These are phyloP conservation scores for Tolypocladium guangdongense DNA, from an alignment of 2,329 filamentous ascomycete species.

Conservation along the genomic window DNA sequence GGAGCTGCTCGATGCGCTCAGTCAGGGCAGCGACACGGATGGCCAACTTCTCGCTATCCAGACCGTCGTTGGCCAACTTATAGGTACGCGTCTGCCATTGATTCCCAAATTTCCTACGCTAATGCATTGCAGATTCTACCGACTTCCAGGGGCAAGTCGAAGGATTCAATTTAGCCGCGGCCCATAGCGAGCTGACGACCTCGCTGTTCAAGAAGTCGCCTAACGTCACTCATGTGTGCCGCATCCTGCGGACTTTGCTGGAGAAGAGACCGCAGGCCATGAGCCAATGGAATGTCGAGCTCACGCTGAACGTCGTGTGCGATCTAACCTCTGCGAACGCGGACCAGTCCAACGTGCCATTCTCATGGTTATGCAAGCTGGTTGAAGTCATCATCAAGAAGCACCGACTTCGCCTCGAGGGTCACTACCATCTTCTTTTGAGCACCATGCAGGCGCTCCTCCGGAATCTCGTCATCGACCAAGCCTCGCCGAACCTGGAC, in stretches of 20 bases:
- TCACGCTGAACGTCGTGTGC: constrained; percentile 35
- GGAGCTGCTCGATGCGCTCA: constrained; percentile 22
- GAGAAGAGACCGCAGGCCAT: constrained; percentile 39
- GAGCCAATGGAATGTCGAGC: constrained; percentile 48
- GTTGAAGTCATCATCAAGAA: constrained; percentile 46
- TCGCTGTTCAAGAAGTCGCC: constrained; percentile 19
- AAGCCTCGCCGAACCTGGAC: constrained; percentile 9
- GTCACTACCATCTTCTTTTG: constrained; percentile 49
- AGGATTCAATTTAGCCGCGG: constrained; percentile 26
- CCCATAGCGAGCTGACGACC: constrained; percentile 30
- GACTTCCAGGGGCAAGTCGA: constrained; percentile 16
- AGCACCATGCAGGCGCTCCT: constrained; percentile 45
- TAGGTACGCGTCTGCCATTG: constrained; percentile 17
- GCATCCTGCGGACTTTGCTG: constrained; percentile 33
- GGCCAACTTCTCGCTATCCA: constrained; percentile 34
- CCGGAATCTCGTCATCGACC: constrained; percentile 33
- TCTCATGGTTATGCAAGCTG: constrained; percentile 38
- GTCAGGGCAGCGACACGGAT: constrained; percentile 18
- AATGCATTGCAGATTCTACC: constrained; percentile 12
- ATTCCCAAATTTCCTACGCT: constrained; percentile 5
- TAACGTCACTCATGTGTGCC: constrained; percentile 27
- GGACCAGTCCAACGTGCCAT: constrained; percentile 24
- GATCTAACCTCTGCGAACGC: constrained; percentile 18
- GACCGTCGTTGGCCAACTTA: constrained; percentile 27
- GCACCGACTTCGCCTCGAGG: constrained; percentile 49